phyloP scores from a whole-genome alignment of 2,329 filamentous ascomycete species.

The Beauveria medogensis region DNA sequence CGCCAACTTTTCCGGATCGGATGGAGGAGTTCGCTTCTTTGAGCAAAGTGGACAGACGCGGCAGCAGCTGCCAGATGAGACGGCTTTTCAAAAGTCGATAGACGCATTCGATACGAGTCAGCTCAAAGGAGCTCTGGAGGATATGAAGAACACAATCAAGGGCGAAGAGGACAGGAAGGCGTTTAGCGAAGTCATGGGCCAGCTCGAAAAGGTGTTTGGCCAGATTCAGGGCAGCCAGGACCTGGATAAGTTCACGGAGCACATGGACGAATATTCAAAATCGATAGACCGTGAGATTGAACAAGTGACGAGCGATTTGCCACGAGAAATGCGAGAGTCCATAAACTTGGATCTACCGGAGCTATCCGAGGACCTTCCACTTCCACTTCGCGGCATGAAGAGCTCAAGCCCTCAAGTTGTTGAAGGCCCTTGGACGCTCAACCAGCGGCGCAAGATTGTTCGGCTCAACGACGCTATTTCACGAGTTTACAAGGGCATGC shows the following conservation, averaged over 20 bases:
- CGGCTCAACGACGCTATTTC: slow-evolving; percentile 27
- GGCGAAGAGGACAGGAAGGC: slow-evolving; percentile 26
- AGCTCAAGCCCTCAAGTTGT: slow-evolving; percentile 26
- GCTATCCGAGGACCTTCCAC: slow-evolving; percentile 17
- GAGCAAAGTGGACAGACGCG: slow-evolving; percentile 35
- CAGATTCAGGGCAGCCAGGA: slow-evolving; percentile 25
- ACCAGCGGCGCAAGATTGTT: slow-evolving; percentile 30
- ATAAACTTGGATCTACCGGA: slow-evolving; percentile 18
- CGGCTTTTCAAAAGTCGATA: slow-evolving; percentile 34
- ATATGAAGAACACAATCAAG: slow-evolving; percentile 30
- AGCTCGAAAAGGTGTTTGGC: slow-evolving; percentile 24
- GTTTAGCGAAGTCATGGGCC: slow-evolving; percentile 27
- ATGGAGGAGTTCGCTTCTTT: slow-evolving; percentile 37
- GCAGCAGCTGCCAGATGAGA: slow-evolving; percentile 29
- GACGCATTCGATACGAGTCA: slow-evolving; percentile 27
- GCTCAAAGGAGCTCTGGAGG: slow-evolving; percentile 27
- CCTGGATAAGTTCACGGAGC: slow-evolving; percentile 26
- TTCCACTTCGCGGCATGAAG: slow-evolving; percentile 13
- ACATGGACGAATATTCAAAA: slow-evolving; percentile 26
- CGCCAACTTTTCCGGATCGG: background rate
- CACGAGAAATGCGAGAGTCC: slow-evolving; percentile 21
- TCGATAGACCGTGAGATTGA: slow-evolving; percentile 29
- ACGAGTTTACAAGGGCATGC: slow-evolving; percentile 21
- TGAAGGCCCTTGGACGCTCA: slow-evolving; percentile 27
- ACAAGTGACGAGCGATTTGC: slow-evolving; percentile 22